A percentile compares a stretch with the other conserved stretches of the same genome.
phyloP scores from a whole-genome alignment of 2,329 filamentous ascomycete species.

The Botrytis sinoallii region DNA sequence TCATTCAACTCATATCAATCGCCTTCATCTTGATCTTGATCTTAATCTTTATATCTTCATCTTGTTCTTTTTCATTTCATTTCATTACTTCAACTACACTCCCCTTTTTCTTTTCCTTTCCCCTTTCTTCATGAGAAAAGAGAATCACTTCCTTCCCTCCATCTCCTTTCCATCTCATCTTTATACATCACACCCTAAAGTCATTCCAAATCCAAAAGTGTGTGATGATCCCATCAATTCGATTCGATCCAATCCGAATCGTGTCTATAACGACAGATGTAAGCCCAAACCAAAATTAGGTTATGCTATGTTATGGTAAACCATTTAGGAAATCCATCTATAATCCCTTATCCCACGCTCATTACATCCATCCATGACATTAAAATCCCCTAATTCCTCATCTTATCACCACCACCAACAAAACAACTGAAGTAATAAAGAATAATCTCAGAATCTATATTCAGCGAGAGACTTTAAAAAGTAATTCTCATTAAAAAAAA shows the following conservation, averaged over 20 bases:
- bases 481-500: constrained; percentile 12
- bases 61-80: not conserved
- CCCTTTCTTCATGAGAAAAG: too few species aligned
- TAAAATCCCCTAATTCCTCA: not conserved
- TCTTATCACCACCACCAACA: not conserved
- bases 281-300: not conserved
- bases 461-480: constrained; percentile 27
- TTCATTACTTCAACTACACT: constrained; percentile 11
- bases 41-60: not conserved
- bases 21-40: not conserved
- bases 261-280: constrained; percentile 11
- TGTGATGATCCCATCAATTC: not conserved
- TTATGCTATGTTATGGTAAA: not conserved
- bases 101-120: too few species aligned
- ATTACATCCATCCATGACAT: constrained; percentile 11
- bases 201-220: constrained; percentile 13
- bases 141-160: not conserved
- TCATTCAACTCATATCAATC: not conserved
- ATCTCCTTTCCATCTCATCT: not conserved
- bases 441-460: constrained; percentile 26
- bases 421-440: not conserved
- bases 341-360: not conserved
- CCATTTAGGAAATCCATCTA: constrained; percentile 11
- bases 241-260: not conserved
- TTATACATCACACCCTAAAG: not conserved